Base-by-base conservation (phyloP, 225 moss, liverwort and hornwort species). In the Bryoerythrophyllum caledonicum region DNA sequence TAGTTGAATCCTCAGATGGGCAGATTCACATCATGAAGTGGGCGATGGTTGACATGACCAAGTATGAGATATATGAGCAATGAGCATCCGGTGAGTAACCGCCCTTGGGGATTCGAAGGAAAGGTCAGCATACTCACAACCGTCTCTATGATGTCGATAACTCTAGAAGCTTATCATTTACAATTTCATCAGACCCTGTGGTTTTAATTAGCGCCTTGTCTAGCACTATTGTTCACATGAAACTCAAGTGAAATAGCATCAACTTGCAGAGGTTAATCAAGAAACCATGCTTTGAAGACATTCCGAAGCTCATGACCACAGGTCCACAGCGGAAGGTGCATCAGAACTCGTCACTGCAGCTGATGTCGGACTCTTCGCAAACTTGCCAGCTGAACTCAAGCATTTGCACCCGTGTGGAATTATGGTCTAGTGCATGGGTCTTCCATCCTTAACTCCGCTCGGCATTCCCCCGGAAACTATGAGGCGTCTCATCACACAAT, bases 21-120 rank as follows among this genome's bases (percentile, higher is more conserved):
- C 24, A 43, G 58, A 41, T 72, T 56, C 44, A 60, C 10, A 25
- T 30, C 1, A 60, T 72, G 58, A 25, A 27, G n/a, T 23, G 16
- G 15, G 72, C 60, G 60, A 21, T 20, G 30, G 60, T 72, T 10
- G 46, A 60, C 6, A 4, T 59, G 59, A 24, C 60, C 58, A 48
- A 30, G 7, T 61, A 60, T 72, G 60, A 60, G 72, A 43, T 48
- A 2, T 61, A n/a, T n/a, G n/a, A n/a, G n/a, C n/a, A n/a, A 72
- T 13, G 26, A 61, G 11, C 72, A 61, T 26, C 44, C 48, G 6
- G 11, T 48, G 16, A 43, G 59, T 57, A 44, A 59, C 25, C 59
- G 60, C 43, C 59, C 59, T 23, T 58, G 71, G 59, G 56, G 27
- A 38, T 72, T 72, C 59, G 25, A 59, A 48, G 72, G 60, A 32